A percentile compares a stretch with the other conserved stretches of the same genome.
Evolutionary conservation across 352 stramenopile genomes (phyloP).

Genomic region (Globisporangium takayamanum): DNA sequence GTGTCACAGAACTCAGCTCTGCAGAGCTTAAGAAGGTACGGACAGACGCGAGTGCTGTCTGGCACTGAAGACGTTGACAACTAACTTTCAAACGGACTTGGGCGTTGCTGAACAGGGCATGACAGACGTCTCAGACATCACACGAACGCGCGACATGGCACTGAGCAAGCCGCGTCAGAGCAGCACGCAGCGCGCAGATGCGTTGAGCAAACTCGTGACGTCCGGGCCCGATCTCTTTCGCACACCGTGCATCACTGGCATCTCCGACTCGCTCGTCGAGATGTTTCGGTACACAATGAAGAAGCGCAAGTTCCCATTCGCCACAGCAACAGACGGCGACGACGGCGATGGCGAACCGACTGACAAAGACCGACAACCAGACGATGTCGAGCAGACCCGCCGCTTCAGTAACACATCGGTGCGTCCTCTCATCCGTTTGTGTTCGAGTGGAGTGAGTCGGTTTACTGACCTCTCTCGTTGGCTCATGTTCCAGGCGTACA

Average conservation of each 20-base stretch:
- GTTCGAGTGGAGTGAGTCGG: not conserved
- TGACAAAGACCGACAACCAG: not conserved
- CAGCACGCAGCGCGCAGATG: conserved; percentile 14
- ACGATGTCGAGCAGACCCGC: conserved; percentile 59
- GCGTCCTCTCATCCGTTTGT: not conserved
- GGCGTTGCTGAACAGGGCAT: conserved; percentile 25
- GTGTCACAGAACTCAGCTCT: conserved; percentile 73
- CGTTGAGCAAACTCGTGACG: not conserved
- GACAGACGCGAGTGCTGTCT: not conserved
- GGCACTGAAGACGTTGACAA: not conserved
- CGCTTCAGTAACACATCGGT: conserved; percentile 61
- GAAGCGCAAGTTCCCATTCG: conserved; percentile 78
- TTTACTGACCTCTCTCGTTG: not conserved
- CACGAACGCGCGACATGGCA: conserved; percentile 39
- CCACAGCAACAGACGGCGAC: conserved; percentile 15
- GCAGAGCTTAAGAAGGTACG: conserved; percentile 60
- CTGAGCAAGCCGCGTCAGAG: conserved; percentile 17
- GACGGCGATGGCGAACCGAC: not conserved
- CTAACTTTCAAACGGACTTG: not conserved
- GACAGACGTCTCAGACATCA: conserved; percentile 73
- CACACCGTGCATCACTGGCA: conserved; percentile 42
- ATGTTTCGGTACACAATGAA: conserved; percentile 87
- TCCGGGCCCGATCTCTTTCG: conserved; percentile 41
- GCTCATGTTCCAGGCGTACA: not conserved
- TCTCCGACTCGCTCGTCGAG: conserved; percentile 50